A percentile compares a stretch with the other conserved stretches of the same genome.
phyloP scores from a whole-genome alignment of 83 land plant species.

The Thuja plicata region DNA sequence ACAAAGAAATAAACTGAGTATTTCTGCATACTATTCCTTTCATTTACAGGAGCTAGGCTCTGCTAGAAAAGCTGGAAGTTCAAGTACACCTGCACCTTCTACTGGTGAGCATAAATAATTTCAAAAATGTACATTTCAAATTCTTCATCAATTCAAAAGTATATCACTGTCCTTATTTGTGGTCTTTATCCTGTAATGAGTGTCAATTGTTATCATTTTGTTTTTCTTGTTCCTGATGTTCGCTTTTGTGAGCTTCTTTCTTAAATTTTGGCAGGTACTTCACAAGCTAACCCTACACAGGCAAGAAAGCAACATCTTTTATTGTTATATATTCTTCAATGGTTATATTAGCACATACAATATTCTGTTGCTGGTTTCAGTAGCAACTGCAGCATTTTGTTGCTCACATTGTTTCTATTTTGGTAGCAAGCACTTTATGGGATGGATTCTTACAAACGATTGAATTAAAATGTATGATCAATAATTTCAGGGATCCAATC shows the following conservation, averaged over 20 bases:
- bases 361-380: neutral
- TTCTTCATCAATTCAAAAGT: neutral
- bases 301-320: neutral
- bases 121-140: neutral
- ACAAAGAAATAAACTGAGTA: neutral
- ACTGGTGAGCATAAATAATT: constrained; percentile 1
- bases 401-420: neutral
- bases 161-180: neutral
- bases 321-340: neutral
- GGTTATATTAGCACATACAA: neutral
- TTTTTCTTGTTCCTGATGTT: neutral
- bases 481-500: constrained; percentile 43
- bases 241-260: neutral
- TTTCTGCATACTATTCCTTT: neutral
- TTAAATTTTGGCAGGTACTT: neutral
- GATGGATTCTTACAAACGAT: neutral
- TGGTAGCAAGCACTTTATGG: neutral
- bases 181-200: neutral
- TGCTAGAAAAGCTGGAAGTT: constrained; percentile 8
- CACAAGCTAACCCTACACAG: neutral
- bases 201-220: neutral
- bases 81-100: constrained; percentile 5
- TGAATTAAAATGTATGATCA: neutral
- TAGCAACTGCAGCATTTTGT: neutral
- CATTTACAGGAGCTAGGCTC: neutral